These are phyloP conservation scores for Fennellomyces sp. DNA, from an alignment of 371 early-diverging fungal species.

Conservation along the genomic window DNA sequence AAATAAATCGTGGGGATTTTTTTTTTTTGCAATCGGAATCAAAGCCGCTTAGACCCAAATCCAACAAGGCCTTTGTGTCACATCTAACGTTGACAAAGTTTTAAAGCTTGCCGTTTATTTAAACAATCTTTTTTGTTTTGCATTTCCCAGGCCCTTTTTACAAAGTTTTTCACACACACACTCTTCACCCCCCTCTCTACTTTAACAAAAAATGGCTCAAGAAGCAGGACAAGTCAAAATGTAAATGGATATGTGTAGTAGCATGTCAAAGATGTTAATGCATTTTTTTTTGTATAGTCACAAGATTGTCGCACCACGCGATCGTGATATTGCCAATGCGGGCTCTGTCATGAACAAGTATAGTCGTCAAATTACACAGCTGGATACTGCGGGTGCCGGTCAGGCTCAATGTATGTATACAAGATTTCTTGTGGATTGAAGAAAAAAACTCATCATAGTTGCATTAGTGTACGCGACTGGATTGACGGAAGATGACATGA, in stretches of 20 bases:
- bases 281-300: constrained; percentile 18
- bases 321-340: constrained; percentile 24
- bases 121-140: not conserved
- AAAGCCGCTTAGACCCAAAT: constrained; percentile 2
- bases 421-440: not conserved
- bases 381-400: constrained; percentile 88
- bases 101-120: not conserved
- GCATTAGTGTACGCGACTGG: constrained; percentile 86
- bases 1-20: not conserved
- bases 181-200: not conserved
- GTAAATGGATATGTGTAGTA: not conserved
- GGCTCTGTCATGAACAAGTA: constrained; percentile 65
- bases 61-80: not conserved
- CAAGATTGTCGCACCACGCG: constrained; percentile 35
- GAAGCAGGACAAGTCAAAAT: constrained; percentile 3
- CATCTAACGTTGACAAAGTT: not conserved
- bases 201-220: not conserved
- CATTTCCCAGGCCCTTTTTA: not conserved
- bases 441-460: not conserved
- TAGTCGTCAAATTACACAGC: constrained; percentile 86
- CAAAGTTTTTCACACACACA: not conserved
- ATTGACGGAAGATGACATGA: constrained; percentile 75
- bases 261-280: not conserved
- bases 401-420: constrained; percentile 91
- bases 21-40: constrained; percentile 5